Percentiles rank a stretch among this genome's conserved stretches.
Evolutionary conservation across 2,329 filamentous ascomycete genomes (phyloP).

Genomic region (Trichoderma lentiforme): DNA sequence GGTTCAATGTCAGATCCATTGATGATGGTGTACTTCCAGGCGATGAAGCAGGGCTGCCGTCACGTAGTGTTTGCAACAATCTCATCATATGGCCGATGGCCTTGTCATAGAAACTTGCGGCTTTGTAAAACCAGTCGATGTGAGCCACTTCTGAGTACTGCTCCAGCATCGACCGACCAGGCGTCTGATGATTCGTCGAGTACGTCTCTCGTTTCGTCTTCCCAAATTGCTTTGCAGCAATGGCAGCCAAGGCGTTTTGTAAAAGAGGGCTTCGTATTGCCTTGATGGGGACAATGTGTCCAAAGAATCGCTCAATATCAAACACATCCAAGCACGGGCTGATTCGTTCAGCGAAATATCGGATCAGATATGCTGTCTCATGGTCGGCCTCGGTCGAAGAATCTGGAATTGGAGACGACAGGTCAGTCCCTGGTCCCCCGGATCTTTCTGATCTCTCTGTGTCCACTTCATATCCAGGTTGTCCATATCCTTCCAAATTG

Average conservation of each 20-base stretch:
- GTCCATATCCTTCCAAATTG: background rate
- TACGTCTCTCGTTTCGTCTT: constrained; percentile 18
- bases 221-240: constrained; percentile 23
- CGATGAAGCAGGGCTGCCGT: constrained; percentile 1
- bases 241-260: constrained; percentile 20
- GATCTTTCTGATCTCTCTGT: background rate
- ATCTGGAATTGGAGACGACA: background rate
- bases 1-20: background rate
- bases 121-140: constrained; percentile 23
- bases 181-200: background rate
- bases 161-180: constrained; percentile 13
- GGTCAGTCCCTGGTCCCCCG: background rate
- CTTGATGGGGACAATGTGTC: constrained; percentile 21
- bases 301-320: constrained; percentile 22
- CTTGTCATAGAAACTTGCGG: constrained; percentile 24
- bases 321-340: constrained; percentile 23
- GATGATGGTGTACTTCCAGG: constrained; percentile 1
- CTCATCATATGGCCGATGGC: constrained; percentile 23
- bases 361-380: constrained; percentile 20
- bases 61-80: constrained; percentile 18
- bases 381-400: constrained; percentile 15
- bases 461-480: background rate
- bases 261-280: constrained; percentile 21
- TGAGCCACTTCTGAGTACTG: constrained; percentile 7
- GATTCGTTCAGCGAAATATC: constrained; percentile 21